These are phyloP conservation scores for Leishmania gerbilli DNA, from an alignment of 208 protist species.

Conservation along the genomic window DNA sequence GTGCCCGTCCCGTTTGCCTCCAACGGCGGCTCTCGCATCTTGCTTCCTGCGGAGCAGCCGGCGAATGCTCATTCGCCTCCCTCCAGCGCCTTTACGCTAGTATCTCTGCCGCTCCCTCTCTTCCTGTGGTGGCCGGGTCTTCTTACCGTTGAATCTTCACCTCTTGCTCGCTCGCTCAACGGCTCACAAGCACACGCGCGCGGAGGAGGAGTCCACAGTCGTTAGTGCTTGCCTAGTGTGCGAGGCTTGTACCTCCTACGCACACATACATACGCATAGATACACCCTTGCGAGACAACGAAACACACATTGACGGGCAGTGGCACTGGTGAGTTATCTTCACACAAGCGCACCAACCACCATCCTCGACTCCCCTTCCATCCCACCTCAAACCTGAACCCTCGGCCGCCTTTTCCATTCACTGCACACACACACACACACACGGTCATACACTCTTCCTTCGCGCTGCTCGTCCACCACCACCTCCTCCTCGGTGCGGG, in stretches of 20 bases:
- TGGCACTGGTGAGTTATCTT: background rate
- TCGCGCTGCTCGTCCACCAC: background rate
- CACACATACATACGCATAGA: background rate
- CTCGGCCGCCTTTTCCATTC: background rate
- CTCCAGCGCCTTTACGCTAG: background rate
- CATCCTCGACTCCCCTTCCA: background rate
- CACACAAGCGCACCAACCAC: background rate
- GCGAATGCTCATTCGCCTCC: background rate
- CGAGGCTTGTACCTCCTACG: background rate
- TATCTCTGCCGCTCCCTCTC: background rate
- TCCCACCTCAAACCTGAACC: background rate
- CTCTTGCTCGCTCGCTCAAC: background rate
- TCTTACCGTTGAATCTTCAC: background rate
- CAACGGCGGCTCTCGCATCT: background rate
- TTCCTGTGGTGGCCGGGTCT: background rate
- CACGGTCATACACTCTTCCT: background rate
- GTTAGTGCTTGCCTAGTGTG: background rate
- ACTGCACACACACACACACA: background rate
- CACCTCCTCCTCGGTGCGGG: background rate
- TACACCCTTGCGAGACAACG: background rate
- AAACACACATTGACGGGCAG: background rate
- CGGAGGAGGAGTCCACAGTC: background rate
- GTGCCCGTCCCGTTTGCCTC: background rate
- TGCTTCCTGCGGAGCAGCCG: background rate
- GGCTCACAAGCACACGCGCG: background rate